Base-by-base conservation (phyloP, 306 rosid genomes). In the Cicer arietinum region DNA sequence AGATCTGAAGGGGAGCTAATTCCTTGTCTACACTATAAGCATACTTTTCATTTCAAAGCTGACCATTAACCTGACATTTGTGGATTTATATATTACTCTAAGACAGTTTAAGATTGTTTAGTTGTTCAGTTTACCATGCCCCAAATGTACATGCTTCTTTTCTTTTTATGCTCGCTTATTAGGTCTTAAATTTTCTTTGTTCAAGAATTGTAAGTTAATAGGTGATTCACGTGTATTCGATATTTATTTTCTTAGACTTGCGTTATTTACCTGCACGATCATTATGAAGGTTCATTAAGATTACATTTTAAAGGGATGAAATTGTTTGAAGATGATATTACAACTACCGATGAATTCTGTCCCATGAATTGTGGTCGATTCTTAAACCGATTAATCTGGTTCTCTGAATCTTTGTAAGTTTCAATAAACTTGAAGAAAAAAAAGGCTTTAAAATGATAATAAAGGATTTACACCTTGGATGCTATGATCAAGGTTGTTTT, bases 31-130 rank as follows among this genome's bases (percentile, higher is more conserved):
- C 73, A 42, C 17, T 59, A 10, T 73, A 66, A 50, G 67, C 57
- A 70, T 42, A 62, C 47, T 40, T 67, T 62, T 25, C 41, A 42
- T 66, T 46, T 54, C 41, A 37, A 60, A 46, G 71, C 83, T 63
- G 65, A 68, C 72, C 68, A n/a, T 71, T 70, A 79, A 53, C 46
- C 66, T 58, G 66, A 8, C 68, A 68, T 63, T 60, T 69, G 58
- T 45, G 1, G 61, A 3, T 74, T 62, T 69, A 16, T 67, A 11
- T 58, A 11, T 75, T 25, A 40, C 22, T 59, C 57, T 12, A 12
- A 3, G 43, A 14, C 25, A 70, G 63, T 75, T 35, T 74, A 18
- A 62, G 46, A 76, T 45, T 35, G 22, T 52, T 41, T 64, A 45
- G 65, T 53, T 35, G 22, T 44, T 56, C 37, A 81, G 71, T 66